Evolutionary conservation across 805 yeast genomes (phyloP).

Genomic region (Candida lessepsii): DNA sequence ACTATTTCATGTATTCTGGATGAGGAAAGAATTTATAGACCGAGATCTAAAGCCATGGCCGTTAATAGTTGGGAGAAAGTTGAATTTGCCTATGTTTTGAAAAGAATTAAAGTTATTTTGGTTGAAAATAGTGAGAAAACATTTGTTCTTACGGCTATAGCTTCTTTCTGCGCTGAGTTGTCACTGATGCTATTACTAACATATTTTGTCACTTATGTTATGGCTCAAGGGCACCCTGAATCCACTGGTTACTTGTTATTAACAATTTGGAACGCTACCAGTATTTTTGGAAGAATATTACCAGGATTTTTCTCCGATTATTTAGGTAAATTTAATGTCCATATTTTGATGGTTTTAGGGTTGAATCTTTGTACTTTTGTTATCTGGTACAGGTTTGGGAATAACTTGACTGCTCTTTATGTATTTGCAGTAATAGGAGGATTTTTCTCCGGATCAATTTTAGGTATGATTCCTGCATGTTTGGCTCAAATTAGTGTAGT

Average conservation of each 20-base stretch:
- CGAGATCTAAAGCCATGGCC: background rate
- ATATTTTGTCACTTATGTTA: slow-evolving; percentile 57
- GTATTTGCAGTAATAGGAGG: slow-evolving; percentile 36
- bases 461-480: slow-evolving; percentile 45
- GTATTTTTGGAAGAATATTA: slow-evolving; percentile 52
- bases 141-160: slow-evolving; percentile 26
- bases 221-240: slow-evolving; percentile 46
- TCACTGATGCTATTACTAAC: slow-evolving; percentile 51
- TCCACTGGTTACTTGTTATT: slow-evolving; percentile 43
- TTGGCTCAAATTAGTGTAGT: slow-evolving; percentile 55
- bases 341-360: slow-evolving; percentile 28
- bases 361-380: slow-evolving; percentile 25
- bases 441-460: slow-evolving; percentile 32
- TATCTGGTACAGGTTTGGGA: slow-evolving; percentile 37
- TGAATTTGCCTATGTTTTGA: background rate
- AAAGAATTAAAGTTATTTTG: background rate
- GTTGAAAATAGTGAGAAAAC: slow-evolving; percentile 16
- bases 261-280: slow-evolving; percentile 45
- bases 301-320: slow-evolving; percentile 57
- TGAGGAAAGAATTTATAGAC: slow-evolving; percentile 24
- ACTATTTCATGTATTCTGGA: slow-evolving; percentile 23
- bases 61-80: slow-evolving; percentile 1
- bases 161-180: slow-evolving; percentile 47
- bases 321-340: slow-evolving; percentile 53
- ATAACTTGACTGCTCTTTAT: slow-evolving; percentile 22